Evolutionary conservation across 352 stramenopile genomes (phyloP).

Genomic region (Pythium vanterpoolii): DNA sequence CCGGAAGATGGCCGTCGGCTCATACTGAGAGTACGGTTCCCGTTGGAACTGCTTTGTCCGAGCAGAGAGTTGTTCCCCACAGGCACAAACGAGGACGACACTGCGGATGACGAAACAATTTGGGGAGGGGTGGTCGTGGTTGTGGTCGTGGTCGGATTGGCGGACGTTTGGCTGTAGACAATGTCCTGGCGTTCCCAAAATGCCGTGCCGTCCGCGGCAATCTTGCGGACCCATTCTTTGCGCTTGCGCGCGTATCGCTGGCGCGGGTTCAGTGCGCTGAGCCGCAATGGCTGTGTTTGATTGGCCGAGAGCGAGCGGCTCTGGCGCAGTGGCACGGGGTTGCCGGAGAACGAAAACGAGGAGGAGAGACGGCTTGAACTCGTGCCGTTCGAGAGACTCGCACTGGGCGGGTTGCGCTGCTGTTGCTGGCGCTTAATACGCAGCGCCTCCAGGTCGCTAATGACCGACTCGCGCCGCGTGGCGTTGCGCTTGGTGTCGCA

Average conservation of each 20-base stretch:
- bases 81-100: no score
- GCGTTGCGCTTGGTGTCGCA: slow-evolving; percentile 69
- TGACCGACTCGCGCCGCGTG: slow-evolving; percentile 23
- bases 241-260: slow-evolving; percentile 74
- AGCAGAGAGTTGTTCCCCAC: background rate
- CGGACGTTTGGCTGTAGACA: slow-evolving; percentile 23
- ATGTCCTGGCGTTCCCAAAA: slow-evolving; percentile 68
- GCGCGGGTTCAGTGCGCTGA: slow-evolving; percentile 66
- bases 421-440: slow-evolving; percentile 27
- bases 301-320: slow-evolving; percentile 25
- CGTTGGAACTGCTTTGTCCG: background rate
- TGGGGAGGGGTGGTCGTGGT: background rate
- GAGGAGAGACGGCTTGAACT: slow-evolving; percentile 8
- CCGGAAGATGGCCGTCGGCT: slow-evolving; percentile 46
- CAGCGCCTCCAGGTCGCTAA: slow-evolving; percentile 23
- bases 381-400: slow-evolving; percentile 1
- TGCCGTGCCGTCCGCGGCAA: slow-evolving; percentile 58
- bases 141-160: background rate
- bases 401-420: background rate
- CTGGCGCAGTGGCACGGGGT: slow-evolving; percentile 17
- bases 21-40: background rate
- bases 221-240: slow-evolving; percentile 75
- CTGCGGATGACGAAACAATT: no score
- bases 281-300: slow-evolving; percentile 28
- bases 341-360: background rate